Evolutionary conservation across 345 rosid species (phyloP), one percentile per base, ranked within the genome.

Genomic region (Hibiscus tridactylites): DNA sequence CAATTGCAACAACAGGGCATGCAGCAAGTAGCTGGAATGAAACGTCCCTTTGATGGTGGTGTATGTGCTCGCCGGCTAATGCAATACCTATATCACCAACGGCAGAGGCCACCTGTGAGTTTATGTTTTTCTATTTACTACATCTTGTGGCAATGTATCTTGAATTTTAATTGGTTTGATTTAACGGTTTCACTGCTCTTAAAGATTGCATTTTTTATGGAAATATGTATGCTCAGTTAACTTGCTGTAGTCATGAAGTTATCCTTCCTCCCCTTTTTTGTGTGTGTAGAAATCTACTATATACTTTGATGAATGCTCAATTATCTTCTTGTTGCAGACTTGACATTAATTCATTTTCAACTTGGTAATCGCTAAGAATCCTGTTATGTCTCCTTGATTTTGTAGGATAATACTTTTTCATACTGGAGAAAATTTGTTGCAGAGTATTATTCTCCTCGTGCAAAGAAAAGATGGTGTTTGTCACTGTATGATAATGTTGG

Each of bases 381-480:
- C 35, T 83, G 58, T 39, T 73, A 6, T 13, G 50, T 56, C 71
- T 71, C 3, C 67, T 64, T 77, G 44, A 54, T 79, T 82, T 79
- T 77, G 69, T 85, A 95, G 97, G 99, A 89, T 53, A 88, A 91
- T 80, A 72, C 85, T 71, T 88, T 92, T 75, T 96, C 90, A 39
- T 95, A 95, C 58, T 95, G 99, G 99, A 89, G 92, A 80, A 95
- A 95, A 77, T 88, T 95, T 78, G 97, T 95, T 63, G 78, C 91
- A 2, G 99, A 92, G 80, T 95, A 95, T 71, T 95, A 86, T 79
- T 89, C 99, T 19, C 97, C 97, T 16, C 92, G 92, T 61, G 99
- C 99, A 39, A 95, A 92, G 94, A 90, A 92, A 83, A 87, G 92
- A 46, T 95, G 99, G 99, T 95, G 99, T 82, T 82, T 95, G 80